These are phyloP conservation scores for Betula pendula DNA, from an alignment of 306 rosid species.

Conservation along the genomic window DNA sequence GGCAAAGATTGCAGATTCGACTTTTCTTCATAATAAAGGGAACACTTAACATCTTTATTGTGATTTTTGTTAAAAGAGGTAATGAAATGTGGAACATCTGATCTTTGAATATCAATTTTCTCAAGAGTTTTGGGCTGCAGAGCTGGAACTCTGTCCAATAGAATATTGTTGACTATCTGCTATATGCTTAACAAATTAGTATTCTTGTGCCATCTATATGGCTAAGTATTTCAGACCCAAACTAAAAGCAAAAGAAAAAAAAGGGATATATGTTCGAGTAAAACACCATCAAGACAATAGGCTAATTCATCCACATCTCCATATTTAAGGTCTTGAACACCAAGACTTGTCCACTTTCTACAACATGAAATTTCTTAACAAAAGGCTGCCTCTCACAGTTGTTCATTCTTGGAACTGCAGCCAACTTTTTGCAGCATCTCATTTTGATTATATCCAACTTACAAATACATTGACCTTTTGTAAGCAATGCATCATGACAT, in stretches of 20 bases:
- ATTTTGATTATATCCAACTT: not conserved
- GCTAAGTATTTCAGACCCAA: not conserved
- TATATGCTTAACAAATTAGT: not conserved
- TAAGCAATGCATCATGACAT: not conserved
- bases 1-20: not conserved
- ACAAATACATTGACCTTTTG: too few species aligned
- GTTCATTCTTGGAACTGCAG: not conserved
- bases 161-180: not conserved
- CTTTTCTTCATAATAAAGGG: not conserved
- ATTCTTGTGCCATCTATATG: not conserved
- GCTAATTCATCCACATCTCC: not conserved
- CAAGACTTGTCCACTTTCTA: not conserved
- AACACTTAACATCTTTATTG: not conserved
- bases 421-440: not conserved
- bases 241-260: not conserved
- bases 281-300: not conserved
- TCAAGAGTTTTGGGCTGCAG: not conserved
- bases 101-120: not conserved
- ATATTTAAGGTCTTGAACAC: not conserved
- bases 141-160: not conserved
- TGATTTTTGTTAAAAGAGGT: not conserved
- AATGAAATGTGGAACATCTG: not conserved
- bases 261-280: not conserved
- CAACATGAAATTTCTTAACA: not conserved
- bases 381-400: not conserved